Evolutionary conservation across 352 stramenopile genomes (phyloP).

Genomic region (Globisporangium spinosum): DNA sequence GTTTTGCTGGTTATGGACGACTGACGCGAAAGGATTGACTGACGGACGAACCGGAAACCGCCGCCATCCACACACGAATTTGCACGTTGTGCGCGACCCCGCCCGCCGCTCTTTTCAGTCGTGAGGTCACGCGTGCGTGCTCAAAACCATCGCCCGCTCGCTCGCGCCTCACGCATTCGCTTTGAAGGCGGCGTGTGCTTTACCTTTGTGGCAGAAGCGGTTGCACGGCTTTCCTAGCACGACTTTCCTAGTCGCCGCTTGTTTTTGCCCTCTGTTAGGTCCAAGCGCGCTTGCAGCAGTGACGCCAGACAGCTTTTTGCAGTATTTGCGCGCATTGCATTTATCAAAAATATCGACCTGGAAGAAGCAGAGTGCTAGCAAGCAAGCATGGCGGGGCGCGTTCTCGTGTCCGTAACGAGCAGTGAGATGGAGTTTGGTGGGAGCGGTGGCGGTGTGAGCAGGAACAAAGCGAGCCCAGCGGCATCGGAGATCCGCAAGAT

Average conservation of each 20-base stretch:
- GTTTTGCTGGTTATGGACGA: too few species aligned
- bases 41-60: neutral
- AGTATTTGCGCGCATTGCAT: neutral
- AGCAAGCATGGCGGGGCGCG: constrained; percentile 6
- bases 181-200: neutral
- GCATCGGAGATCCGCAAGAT: constrained; percentile 19
- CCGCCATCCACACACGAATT: neutral
- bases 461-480: constrained; percentile 8
- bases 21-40: neutral
- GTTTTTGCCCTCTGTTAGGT: neutral
- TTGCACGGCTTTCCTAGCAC: neutral
- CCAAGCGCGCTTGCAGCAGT: neutral
- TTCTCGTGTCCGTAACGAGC: constrained; percentile 13
- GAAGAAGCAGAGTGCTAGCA: neutral
- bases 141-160: neutral
- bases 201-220: neutral
- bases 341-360: neutral
- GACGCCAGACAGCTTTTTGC: neutral
- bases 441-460: neutral
- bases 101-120: neutral
- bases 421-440: constrained; percentile 3
- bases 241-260: neutral
- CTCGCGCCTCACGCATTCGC: neutral
- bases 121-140: too few species aligned
- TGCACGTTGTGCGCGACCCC: neutral